These are phyloP conservation scores for Stachybotrys chartarum DNA, from an alignment of 2,329 filamentous ascomycete species.

Conservation along the genomic window DNA sequence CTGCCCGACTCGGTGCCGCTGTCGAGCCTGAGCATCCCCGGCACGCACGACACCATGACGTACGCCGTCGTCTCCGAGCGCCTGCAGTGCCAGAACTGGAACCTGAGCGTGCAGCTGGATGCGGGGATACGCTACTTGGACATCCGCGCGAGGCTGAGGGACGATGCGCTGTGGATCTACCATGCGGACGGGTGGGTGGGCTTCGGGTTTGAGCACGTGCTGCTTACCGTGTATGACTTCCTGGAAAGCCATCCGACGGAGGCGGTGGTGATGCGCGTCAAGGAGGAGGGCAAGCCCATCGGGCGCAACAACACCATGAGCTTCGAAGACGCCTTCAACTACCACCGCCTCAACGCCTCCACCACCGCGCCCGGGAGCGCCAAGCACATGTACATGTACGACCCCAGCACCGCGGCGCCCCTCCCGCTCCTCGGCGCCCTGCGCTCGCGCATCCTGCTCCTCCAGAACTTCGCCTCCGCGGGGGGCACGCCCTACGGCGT, in stretches of 20 bases:
- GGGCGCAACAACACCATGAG: slow-evolving; percentile 23
- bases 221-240: slow-evolving; percentile 36
- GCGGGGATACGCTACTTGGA: slow-evolving; percentile 44
- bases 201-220: slow-evolving; percentile 34
- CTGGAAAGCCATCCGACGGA: slow-evolving; percentile 36
- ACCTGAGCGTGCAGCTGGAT: slow-evolving; percentile 34
- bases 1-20: slow-evolving; percentile 33
- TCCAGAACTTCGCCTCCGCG: slow-evolving; percentile 36
- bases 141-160: slow-evolving; percentile 35
- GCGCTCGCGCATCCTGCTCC: slow-evolving; percentile 37
- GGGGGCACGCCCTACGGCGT: slow-evolving; percentile 31
- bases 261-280: slow-evolving; percentile 42
- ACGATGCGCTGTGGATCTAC: slow-evolving; percentile 38
- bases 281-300: slow-evolving; percentile 36
- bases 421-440: slow-evolving; percentile 37
- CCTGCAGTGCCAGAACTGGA: slow-evolving; percentile 41
- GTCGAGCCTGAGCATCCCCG: slow-evolving; percentile 39
- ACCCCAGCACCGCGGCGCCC: slow-evolving; percentile 12
- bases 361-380: slow-evolving; percentile 25
- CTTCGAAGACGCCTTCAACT: slow-evolving; percentile 39
- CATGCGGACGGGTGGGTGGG: slow-evolving; percentile 38
- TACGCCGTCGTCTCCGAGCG: slow-evolving; percentile 26
- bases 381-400: slow-evolving; percentile 28
- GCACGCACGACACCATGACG: slow-evolving; percentile 48
- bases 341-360: slow-evolving; percentile 27